phyloP scores from a whole-genome alignment of 129 eudicot species.

The Deinandra increscens region DNA sequence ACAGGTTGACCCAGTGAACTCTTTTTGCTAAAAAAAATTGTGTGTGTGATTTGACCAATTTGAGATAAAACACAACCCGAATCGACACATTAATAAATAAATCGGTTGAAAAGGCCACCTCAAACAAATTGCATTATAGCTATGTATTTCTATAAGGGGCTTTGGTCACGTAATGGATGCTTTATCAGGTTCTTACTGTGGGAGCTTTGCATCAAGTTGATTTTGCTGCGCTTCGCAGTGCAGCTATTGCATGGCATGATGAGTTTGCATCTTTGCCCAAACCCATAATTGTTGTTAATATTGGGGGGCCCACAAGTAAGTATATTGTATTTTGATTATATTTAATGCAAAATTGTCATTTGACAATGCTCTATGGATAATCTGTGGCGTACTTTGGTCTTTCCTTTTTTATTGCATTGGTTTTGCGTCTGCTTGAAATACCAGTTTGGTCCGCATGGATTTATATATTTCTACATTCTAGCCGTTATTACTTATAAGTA shows the following conservation, averaged over 20 bases:
- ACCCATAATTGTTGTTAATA: conserved; percentile 86
- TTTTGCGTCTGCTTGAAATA: conserved; percentile 6
- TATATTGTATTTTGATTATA: not conserved
- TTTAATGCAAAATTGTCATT: not conserved
- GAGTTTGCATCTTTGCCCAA: conserved; percentile 91
- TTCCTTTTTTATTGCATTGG: not conserved
- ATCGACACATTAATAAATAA: not conserved
- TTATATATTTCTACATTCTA: not conserved
- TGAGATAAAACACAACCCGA: not conserved
- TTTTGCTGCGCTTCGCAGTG: conserved; percentile 75
- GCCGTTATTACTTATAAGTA: not conserved
- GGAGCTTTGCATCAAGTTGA: conserved; percentile 97
- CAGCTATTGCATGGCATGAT: conserved; percentile 87
- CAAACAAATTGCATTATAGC: not conserved
- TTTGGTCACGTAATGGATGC: not conserved
- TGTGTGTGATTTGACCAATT: not conserved
- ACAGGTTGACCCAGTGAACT: not conserved
- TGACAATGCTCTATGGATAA: not conserved
- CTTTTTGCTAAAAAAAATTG: not conserved
- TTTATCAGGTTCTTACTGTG: conserved; percentile 74
- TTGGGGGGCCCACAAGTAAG: conserved; percentile 96
- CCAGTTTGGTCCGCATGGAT: not conserved
- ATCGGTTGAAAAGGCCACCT: not conserved
- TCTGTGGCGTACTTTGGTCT: not conserved
- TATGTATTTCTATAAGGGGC: not conserved